Evolutionary conservation across 805 yeast genomes (phyloP).

Genomic region (Spathaspora hagerdaliae): DNA sequence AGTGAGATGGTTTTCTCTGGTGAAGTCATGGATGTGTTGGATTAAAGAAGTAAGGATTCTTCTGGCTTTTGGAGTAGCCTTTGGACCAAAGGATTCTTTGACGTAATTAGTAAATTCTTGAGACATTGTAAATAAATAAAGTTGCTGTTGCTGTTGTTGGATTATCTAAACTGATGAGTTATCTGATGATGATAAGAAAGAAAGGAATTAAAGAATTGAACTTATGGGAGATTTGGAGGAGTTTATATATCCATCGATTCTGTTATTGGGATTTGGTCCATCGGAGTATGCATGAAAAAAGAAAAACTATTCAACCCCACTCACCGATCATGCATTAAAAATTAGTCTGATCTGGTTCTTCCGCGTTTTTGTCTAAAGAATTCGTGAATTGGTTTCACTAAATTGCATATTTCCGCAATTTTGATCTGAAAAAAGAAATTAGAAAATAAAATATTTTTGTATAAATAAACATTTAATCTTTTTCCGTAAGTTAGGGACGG

Average conservation of each 20-base stretch:
- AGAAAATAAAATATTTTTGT: too few species aligned
- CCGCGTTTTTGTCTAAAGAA: too few species aligned
- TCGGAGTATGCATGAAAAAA: not conserved
- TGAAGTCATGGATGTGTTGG: conserved; percentile 32
- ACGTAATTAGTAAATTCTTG: conserved; percentile 23
- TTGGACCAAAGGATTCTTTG: conserved; percentile 23
- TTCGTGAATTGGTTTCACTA: too few species aligned
- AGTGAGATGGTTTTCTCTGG: conserved; percentile 29
- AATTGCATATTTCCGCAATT: too few species aligned
- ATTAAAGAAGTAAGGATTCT: conserved; percentile 20
- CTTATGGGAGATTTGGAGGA: not conserved
- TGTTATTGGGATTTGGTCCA: not conserved
- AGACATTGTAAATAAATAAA: conserved; percentile 11
- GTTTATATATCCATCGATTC: not conserved
- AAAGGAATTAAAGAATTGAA: not conserved
- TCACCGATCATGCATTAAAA: not conserved
- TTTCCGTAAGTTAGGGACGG: not conserved
- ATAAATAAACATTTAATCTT: not conserved
- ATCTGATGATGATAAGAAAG: not conserved
- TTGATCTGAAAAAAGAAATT: too few species aligned
- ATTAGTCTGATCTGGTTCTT: too few species aligned
- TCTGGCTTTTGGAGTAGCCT: conserved; percentile 18
- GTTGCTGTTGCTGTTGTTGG: not conserved
- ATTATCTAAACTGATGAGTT: not conserved
- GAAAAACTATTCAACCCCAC: not conserved